Base-by-base conservation (phyloP, 176 grass and related monocot genomes). In the Musa troglodytarum region DNA sequence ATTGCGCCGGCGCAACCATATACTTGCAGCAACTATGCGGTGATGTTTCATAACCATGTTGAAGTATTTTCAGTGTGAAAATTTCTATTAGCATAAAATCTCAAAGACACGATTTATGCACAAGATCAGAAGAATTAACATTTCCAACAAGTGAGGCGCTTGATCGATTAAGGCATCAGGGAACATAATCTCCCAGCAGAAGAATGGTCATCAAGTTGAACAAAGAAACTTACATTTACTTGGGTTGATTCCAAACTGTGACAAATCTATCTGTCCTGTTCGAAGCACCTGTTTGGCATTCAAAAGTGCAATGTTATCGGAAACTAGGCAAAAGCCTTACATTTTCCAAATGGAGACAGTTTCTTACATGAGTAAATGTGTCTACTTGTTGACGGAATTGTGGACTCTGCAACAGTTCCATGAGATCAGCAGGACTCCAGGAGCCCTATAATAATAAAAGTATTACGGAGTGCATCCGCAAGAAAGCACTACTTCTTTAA, bases 311-410 rank as follows among this genome's bases (percentile, higher is more conserved):
- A 84, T 24, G 87, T 21, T 15, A 71, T 43, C 3, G 34, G 26
- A 49, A 51, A 78, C 63, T 62, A 55, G 57, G 76, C 61, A 73
- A 14, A 58, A 53, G 50, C 14, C 19, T 6, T 74, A 22, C 74
- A 28, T 69, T 65, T 17, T 59, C 69, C 70, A 55, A 76, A 55
- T 57, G 82, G 58, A 75, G 28, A 54, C 63, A 26, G 55, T 20
- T 73, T 76, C 89, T 80, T 81, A 93, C 88, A 78, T 98, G 90
- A 75, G 88, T 93, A 81, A 93, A 98, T 76, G 86, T 85, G 57
- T 98, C 90, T 73, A 98, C 73, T 89, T 98, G 94, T 74, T 98
- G 94, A 34, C 88, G 90, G 79, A 97, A 89, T 76, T 86, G 88
- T 81, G 94, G 88, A 81, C 88, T 93, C 76, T 97, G 94, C 52